These are phyloP conservation scores for Malassezia obtusa DNA, from an alignment of 1,284 basidiomycete species.

Conservation along the genomic window DNA sequence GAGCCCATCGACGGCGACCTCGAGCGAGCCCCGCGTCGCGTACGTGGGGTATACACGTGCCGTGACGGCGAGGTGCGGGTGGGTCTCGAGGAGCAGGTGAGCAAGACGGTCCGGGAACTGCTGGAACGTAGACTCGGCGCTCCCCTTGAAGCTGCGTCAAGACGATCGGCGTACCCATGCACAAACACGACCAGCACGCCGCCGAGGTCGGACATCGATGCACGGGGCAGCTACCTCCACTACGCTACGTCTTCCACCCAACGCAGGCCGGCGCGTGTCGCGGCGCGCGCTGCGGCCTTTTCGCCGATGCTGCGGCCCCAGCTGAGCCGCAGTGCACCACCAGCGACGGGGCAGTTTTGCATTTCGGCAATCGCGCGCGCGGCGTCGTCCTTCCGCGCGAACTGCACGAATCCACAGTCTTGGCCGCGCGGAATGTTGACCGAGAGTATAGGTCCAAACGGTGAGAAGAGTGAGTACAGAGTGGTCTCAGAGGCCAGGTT, in stretches of 20 bases:
- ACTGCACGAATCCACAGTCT: conserved; percentile 91
- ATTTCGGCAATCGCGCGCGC: conserved; percentile 86
- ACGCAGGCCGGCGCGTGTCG: conserved; percentile 16
- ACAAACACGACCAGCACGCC: conserved; percentile 12
- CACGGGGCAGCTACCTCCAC: neutral
- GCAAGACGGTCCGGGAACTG: conserved; percentile 66
- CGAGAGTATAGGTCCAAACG: conserved; percentile 44
- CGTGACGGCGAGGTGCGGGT: conserved; percentile 57
- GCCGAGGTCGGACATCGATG: neutral
- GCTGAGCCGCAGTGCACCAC: conserved; percentile 69
- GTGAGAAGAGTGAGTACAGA: conserved; percentile 41
- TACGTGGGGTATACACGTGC: conserved; percentile 77
- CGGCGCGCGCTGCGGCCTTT: conserved; percentile 44
- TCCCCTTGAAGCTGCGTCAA: conserved; percentile 57
- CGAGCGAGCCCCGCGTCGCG: conserved; percentile 56
- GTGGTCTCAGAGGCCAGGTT: conserved; percentile 42
- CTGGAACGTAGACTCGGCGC: conserved; percentile 63
- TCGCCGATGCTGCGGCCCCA: conserved; percentile 62
- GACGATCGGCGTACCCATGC: conserved; percentile 6
- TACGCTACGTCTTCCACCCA: conserved; percentile 15
- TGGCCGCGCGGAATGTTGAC: conserved; percentile 92
- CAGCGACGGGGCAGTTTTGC: conserved; percentile 88
- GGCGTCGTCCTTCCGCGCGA: conserved; percentile 78
- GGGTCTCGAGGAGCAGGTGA: conserved; percentile 58
- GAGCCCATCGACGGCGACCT: conserved; percentile 26